Conservation (phyloP, 495 filamentous ascomycete genomes). For the Viridothelium virens region DNA sequence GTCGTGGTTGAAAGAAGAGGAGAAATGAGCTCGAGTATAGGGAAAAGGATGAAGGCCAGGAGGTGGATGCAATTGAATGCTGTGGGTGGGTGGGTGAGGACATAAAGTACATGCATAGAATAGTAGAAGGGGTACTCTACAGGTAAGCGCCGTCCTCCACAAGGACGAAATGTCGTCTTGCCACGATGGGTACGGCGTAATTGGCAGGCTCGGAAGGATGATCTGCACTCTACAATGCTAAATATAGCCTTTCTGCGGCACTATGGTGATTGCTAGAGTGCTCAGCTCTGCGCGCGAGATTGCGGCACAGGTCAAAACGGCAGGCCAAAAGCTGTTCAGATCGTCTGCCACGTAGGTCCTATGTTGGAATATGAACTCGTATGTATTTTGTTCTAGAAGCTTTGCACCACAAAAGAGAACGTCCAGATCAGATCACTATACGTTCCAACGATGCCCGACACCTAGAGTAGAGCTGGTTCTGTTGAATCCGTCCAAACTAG, state of each 20-base stretch:
- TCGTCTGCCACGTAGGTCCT: neutral
- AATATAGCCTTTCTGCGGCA: neutral
- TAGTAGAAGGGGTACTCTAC: neutral
- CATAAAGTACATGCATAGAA: neutral
- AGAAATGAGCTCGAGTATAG: neutral
- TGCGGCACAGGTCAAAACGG: neutral
- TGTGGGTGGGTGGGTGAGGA: neutral
- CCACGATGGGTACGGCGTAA: no score
- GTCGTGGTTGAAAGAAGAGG: neutral
- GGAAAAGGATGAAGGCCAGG: neutral
- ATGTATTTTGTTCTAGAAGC: neutral
- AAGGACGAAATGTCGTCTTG: no score
- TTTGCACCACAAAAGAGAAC: neutral
- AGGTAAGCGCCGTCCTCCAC: no score
- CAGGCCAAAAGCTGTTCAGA: conserved; percentile 7
- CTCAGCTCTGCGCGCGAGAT: conserved; percentile 1
- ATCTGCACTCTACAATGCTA: no score
- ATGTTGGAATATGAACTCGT: neutral
- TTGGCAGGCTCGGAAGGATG: no score
- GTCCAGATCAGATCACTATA: neutral
- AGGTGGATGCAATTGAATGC: neutral
- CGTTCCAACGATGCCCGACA: neutral
- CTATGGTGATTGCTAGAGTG: no score
- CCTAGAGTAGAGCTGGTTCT: neutral
- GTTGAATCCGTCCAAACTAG: no score